Evolutionary conservation across 805 yeast species (phyloP).

Genomic region (Yamadazyma scolyti): DNA sequence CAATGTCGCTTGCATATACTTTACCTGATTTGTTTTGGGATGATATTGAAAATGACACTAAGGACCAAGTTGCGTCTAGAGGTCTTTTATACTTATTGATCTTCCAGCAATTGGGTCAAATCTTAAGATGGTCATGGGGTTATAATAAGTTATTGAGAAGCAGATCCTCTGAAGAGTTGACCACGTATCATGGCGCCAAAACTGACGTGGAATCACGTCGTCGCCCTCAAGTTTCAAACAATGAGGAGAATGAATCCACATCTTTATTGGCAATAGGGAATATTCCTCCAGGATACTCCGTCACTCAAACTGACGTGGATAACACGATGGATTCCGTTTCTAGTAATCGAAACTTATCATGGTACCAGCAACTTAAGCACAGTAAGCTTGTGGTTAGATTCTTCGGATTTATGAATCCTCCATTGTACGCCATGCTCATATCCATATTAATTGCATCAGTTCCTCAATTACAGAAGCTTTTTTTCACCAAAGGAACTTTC

Average conservation of each 20-base stretch:
- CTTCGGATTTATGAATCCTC: conserved; percentile 65
- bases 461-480: conserved; percentile 51
- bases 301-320: conserved; percentile 5
- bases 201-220: conserved; percentile 7
- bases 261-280: conserved; percentile 4
- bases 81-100: conserved; percentile 72
- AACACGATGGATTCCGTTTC: conserved; percentile 1
- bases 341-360: neutral
- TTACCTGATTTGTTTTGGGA: conserved; percentile 77
- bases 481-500: conserved; percentile 52
- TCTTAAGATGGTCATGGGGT: conserved; percentile 86
- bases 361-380: no score
- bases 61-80: conserved; percentile 71
- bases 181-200: conserved; percentile 7
- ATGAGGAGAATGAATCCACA: conserved; percentile 1
- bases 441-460: conserved; percentile 68
- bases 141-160: conserved; percentile 64
- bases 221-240: neutral
- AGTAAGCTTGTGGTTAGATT: conserved; percentile 3
- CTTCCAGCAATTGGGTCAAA: conserved; percentile 81
- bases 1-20: conserved; percentile 73
- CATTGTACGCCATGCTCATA: conserved; percentile 70
- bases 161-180: conserved; percentile 38
- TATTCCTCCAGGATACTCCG: neutral
- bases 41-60: conserved; percentile 58